Base-by-base conservation (phyloP, 768 basidiomycete species). In the Collybiopsis confluens region DNA sequence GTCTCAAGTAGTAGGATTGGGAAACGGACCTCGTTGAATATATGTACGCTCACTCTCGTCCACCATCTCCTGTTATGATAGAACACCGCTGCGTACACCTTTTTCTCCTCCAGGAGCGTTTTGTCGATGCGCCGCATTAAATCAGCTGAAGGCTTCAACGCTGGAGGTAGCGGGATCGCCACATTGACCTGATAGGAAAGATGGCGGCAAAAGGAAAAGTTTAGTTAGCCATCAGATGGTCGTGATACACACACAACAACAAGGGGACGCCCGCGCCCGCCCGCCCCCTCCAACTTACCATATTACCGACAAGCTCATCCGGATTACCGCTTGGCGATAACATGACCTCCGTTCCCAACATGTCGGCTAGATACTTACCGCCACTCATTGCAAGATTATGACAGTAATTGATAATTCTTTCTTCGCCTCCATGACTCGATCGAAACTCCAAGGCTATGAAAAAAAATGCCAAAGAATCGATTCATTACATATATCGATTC, bases 381-480 rank as follows among this genome's bases (percentile, higher is more conserved):
- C 90, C 92, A 38, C 76, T 64, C 2, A 87, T 56, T 3, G 90
- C 92, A 6, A 92, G 73, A 6, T 72, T 60, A 64, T 84, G 86
- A 59, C 83, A 89, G 64, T 92, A 92, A 7, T 70, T 68, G 58
- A 79, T 81, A 54, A 94, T 93, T 42, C 72, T 75, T 23, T 77
- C 65, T 65, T 94, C 91, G 5, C 92, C 90, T 1, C 92, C 91
- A 2, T 92, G 66, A 70, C 79, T 79, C 54, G 76, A 62, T 23
- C 92, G 80, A 69, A 93, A 93, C 27, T 83, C 78, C 3, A 92
- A 72, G 0, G 61, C 60, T 10, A 88, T 71, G 35, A 79, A 81
- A 20, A 89, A 66, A 52, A 70, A 77, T 0, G 82, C 73, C 9
- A 75, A 63, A 43, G 70, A 72, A 58, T 90, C 84, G 8, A 78